Percentiles rank a stretch among this genome's conserved stretches.
Evolutionary conservation across 2,329 filamentous ascomycete genomes (phyloP).

Genomic region (Byssoonygena ceratinophila): DNA sequence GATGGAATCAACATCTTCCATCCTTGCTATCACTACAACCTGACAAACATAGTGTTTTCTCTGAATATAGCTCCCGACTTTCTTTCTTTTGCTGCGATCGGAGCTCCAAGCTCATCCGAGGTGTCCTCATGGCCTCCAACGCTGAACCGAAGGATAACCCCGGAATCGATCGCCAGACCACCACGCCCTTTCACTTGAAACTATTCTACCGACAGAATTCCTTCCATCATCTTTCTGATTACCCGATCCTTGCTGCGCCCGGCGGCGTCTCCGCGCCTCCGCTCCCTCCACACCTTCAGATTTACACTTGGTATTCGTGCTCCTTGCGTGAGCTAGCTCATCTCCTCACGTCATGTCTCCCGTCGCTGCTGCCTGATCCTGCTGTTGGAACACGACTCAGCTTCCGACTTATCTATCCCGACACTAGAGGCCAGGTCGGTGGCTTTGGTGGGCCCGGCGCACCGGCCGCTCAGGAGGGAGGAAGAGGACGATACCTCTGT

Average conservation of each 20-base stretch:
- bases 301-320: constrained; percentile 79
- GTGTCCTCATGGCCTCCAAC: constrained; percentile 9
- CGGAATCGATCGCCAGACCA: constrained; percentile 56
- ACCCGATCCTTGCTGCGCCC: constrained; percentile 25
- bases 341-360: constrained; percentile 59
- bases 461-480: constrained; percentile 25
- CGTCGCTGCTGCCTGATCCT: constrained; percentile 59
- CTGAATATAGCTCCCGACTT: too few species aligned
- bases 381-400: constrained; percentile 73
- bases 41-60: too few species aligned
- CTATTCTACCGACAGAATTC: constrained; percentile 68
- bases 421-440: constrained; percentile 42
- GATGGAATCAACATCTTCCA: too few species aligned
- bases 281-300: constrained; percentile 58
- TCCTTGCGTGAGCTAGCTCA: constrained; percentile 71
- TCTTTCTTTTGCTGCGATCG: background rate
- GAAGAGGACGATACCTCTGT: constrained; percentile 55
- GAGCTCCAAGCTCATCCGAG: background rate
- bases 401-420: constrained; percentile 77
- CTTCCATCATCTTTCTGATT: constrained; percentile 51
- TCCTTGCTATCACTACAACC: too few species aligned
- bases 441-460: constrained; percentile 20
- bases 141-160: constrained; percentile 14
- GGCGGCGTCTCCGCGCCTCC: constrained; percentile 48
- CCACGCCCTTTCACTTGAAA: constrained; percentile 72